Conservation (phyloP, 1,284 basidiomycete genomes). For the Ceratobasidium sp. region DNA sequence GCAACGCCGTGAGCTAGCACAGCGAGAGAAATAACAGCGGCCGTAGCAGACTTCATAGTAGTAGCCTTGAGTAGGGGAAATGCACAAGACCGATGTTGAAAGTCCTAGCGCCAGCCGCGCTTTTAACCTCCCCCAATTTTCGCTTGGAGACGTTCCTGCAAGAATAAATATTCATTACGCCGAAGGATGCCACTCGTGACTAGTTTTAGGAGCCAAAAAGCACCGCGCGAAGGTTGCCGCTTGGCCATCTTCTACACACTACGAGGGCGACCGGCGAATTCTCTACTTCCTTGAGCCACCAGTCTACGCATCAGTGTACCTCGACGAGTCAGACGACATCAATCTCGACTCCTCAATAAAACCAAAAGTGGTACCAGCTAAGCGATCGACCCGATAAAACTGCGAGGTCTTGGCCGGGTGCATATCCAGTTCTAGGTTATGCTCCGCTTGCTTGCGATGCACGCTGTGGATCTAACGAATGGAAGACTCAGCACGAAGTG, state of each 20-base stretch:
- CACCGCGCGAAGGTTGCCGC: neutral
- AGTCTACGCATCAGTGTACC: constrained; percentile 11
- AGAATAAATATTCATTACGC: constrained; percentile 22
- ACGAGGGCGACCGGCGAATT: neutral
- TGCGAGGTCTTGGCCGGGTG: constrained; percentile 32
- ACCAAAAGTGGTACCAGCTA: constrained; percentile 7
- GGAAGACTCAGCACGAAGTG: no score
- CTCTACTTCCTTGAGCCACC: constrained; percentile 11
- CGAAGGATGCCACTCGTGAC: constrained; percentile 36
- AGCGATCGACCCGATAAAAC: constrained; percentile 32
- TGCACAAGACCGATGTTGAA: neutral
- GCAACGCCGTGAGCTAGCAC: constrained; percentile 7
- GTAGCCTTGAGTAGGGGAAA: neutral
- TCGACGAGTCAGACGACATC: constrained; percentile 31
- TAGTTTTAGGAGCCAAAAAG: neutral
- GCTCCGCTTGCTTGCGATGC: constrained; percentile 7
- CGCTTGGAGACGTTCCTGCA: neutral
- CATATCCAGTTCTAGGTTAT: neutral
- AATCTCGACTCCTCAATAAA: neutral
- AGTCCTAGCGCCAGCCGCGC: constrained; percentile 1
- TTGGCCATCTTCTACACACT: neutral
- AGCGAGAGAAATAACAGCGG: constrained; percentile 24
- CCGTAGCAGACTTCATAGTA: constrained; percentile 33
- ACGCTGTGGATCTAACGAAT: no score
- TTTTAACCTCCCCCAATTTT: constrained; percentile 24